These are phyloP conservation scores for Piedraia hortae DNA, from an alignment of 2,329 filamentous ascomycete genomes.

Conservation along the genomic window DNA sequence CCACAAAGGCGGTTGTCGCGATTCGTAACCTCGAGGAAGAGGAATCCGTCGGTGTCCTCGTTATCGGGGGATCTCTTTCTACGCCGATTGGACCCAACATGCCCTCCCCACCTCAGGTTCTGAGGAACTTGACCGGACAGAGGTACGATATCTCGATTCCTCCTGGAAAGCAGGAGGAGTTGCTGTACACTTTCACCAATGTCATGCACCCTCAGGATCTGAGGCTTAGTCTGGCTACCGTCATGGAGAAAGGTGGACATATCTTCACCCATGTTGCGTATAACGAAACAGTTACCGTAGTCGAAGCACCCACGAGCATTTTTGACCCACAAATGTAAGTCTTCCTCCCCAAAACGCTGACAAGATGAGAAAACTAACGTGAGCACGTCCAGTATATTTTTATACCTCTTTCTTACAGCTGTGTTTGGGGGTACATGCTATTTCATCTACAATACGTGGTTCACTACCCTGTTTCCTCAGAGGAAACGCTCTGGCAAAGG, in stretches of 20 bases:
- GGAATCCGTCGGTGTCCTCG: constrained; percentile 42
- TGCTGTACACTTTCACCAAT: constrained; percentile 63
- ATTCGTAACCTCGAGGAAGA: constrained; percentile 68
- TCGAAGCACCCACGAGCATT: constrained; percentile 42
- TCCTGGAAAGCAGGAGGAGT: constrained; percentile 44
- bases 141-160: constrained; percentile 48
- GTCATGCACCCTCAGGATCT: constrained; percentile 88
- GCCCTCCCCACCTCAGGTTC: constrained; percentile 25
- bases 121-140: constrained; percentile 63
- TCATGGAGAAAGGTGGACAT: constrained; percentile 38
- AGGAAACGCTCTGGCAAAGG: constrained; percentile 31
- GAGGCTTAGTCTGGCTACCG: constrained; percentile 44
- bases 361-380: constrained; percentile 1
- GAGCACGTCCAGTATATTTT: constrained; percentile 46
- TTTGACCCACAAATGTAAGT: constrained; percentile 3
- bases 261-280: constrained; percentile 55
- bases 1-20: constrained; percentile 57
- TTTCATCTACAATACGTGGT: constrained; percentile 97
- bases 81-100: constrained; percentile 26
- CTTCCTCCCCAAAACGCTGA: neutral
- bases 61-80: constrained; percentile 49
- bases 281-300: constrained; percentile 59
- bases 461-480: constrained; percentile 85
- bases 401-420: constrained; percentile 70
- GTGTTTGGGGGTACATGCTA: constrained; percentile 58